Evolutionary conservation across 2,329 filamentous ascomycete genomes (phyloP).

Genomic region (Aspergillus transmontanensis): DNA sequence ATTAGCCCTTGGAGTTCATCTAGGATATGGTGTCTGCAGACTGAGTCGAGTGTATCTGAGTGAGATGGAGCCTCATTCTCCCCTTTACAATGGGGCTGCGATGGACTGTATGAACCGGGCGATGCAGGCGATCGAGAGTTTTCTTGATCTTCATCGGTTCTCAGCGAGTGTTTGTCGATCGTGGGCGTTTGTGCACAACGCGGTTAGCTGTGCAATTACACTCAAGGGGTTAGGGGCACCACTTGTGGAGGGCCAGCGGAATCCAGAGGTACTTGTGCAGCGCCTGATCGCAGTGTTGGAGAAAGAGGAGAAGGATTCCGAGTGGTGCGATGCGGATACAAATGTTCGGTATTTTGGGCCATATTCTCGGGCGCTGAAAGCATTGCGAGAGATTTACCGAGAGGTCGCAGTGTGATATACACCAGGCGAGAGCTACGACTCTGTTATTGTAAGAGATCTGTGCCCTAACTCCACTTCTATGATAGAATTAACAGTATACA

Average conservation of each 20-base stretch:
- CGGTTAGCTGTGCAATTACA: conserved; percentile 24
- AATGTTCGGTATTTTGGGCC: conserved; percentile 25
- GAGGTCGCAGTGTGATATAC: not conserved
- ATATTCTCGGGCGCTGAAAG: conserved; percentile 22
- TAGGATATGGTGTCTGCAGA: conserved; percentile 22
- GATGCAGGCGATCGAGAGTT: conserved; percentile 14
- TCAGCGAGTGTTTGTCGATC: conserved; percentile 20
- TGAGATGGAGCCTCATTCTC: not conserved
- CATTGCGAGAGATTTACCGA: conserved; percentile 15
- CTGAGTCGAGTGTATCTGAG: conserved; percentile 16
- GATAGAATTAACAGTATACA: no score
- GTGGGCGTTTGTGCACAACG: conserved; percentile 27
- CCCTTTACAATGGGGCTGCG: not conserved
- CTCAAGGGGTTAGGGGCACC: conserved; percentile 9
- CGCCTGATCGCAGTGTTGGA: conserved; percentile 18
- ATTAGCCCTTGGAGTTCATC: conserved; percentile 20
- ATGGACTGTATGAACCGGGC: conserved; percentile 5
- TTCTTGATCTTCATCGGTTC: conserved; percentile 22
- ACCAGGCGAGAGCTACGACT: conserved; percentile 15
- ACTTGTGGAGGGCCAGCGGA: not conserved
- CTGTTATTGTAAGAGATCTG: not conserved
- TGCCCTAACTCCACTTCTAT: not conserved
- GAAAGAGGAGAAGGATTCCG: conserved; percentile 20
- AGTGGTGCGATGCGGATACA: conserved; percentile 23
- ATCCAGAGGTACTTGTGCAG: conserved; percentile 4